Conservation (phyloP, 106 monocot species). For the Apostasia ramifera region DNA sequence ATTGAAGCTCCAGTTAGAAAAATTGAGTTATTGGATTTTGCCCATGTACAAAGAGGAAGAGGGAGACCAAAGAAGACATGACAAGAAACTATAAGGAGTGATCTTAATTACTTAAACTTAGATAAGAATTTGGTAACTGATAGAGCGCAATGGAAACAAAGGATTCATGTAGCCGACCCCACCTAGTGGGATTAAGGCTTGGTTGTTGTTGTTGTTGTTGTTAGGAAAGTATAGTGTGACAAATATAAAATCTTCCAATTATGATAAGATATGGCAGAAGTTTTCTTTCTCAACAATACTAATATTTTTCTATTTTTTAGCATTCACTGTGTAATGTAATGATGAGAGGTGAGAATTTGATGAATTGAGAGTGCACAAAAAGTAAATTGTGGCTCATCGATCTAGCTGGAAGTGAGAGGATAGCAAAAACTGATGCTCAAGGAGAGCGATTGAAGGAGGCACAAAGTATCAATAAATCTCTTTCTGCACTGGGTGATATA, state of each 20-base stretch:
- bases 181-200: too few species aligned
- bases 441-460: slow-evolving; percentile 92
- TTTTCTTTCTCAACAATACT: neutral
- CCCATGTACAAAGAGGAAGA: too few species aligned
- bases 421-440: slow-evolving; percentile 88
- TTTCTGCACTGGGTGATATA: slow-evolving; percentile 95
- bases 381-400: slow-evolving; percentile 93
- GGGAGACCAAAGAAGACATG: too few species aligned
- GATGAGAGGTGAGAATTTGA: slow-evolving; percentile 78
- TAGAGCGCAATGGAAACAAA: too few species aligned
- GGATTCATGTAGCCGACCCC: too few species aligned
- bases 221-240: too few species aligned
- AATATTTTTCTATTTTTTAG: slow-evolving; percentile 18
- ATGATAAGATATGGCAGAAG: neutral
- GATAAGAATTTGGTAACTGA: too few species aligned
- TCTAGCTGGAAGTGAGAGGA: slow-evolving; percentile 88
- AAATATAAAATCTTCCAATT: neutral
- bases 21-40: too few species aligned
- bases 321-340: slow-evolving; percentile 66
- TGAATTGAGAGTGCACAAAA: slow-evolving; percentile 76
- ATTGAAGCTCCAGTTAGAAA: too few species aligned
- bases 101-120: too few species aligned
- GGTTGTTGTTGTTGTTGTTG: too few species aligned
- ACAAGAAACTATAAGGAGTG: too few species aligned
- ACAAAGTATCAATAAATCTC: slow-evolving; percentile 85